A percentile compares a stretch with the other conserved stretches of the same genome.
Conservation (phyloP, 306 rosid species). For the Alnus glutinosa region DNA sequence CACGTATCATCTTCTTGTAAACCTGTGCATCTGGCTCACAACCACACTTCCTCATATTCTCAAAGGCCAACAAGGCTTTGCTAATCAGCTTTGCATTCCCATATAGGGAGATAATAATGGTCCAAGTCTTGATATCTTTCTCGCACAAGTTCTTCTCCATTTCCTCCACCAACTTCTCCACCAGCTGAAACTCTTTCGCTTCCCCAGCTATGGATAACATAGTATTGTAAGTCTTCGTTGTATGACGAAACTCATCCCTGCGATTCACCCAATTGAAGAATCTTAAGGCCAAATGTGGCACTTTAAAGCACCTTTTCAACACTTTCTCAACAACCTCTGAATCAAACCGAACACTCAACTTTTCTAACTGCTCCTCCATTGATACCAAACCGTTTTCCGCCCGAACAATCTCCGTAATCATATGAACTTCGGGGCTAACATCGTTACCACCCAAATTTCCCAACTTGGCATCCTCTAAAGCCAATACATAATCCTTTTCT, state of each 20-base stretch:
- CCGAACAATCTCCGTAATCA: constrained; percentile 49
- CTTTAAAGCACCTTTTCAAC: constrained; percentile 80
- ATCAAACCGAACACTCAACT: constrained; percentile 38
- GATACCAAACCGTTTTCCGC: constrained; percentile 36
- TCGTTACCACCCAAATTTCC: constrained; percentile 42
- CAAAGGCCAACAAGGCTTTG: constrained; percentile 55
- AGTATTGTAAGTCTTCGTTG: constrained; percentile 62
- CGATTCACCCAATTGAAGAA: constrained; percentile 69
- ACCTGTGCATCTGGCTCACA: constrained; percentile 64
- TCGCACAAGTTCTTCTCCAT: constrained; percentile 51
- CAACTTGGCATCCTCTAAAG: constrained; percentile 34
- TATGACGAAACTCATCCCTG: constrained; percentile 51
- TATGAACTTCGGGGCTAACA: constrained; percentile 55
- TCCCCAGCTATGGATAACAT: constrained; percentile 77
- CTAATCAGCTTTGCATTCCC: constrained; percentile 70
- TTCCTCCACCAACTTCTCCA: constrained; percentile 68
- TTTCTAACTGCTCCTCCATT: constrained; percentile 63
- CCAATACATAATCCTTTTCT: constrained; percentile 25
- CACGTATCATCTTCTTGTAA: constrained; percentile 48
- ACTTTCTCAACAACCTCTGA: constrained; percentile 67
- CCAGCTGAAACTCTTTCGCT: constrained; percentile 59
- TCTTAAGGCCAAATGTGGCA: constrained; percentile 63
- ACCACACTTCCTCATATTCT: constrained; percentile 60
- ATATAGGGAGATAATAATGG: constrained; percentile 66
- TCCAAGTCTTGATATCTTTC: constrained; percentile 78